Percentiles rank a stretch among this genome's conserved stretches.
Evolutionary conservation across 441 rosid species (phyloP).

Genomic region (Metrosideros polymorpha): DNA sequence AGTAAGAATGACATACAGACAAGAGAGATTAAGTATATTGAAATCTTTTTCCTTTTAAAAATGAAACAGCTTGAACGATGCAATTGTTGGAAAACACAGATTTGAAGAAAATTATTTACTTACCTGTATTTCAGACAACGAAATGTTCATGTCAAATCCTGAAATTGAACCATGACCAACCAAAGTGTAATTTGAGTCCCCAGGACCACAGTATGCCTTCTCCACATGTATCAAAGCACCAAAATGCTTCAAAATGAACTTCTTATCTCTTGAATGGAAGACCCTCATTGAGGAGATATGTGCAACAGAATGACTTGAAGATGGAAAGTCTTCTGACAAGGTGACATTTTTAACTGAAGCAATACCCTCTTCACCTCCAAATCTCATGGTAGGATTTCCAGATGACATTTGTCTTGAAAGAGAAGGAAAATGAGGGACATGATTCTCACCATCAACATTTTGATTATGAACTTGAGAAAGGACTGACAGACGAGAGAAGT

Average conservation of each 20-base stretch:
- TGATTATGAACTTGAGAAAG: slow-evolving; percentile 50
- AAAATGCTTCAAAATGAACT: slow-evolving; percentile 57
- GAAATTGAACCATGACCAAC: slow-evolving; percentile 62
- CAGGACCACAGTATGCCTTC: slow-evolving; percentile 30
- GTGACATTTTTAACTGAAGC: slow-evolving; percentile 28
- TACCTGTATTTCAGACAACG: slow-evolving; percentile 77
- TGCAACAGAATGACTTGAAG: slow-evolving; percentile 11
- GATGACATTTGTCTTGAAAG: slow-evolving; percentile 25
- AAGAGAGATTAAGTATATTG: not conserved
- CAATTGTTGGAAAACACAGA: not conserved
- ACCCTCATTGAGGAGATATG: slow-evolving; percentile 16
- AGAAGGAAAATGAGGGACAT: slow-evolving; percentile 52
- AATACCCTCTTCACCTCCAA: slow-evolving; percentile 25
- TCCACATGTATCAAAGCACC: slow-evolving; percentile 40
- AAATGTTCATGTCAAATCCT: slow-evolving; percentile 61
- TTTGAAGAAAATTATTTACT: not conserved
- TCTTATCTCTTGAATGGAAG: slow-evolving; percentile 26
- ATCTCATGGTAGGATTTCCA: slow-evolving; percentile 24
- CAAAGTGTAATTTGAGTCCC: slow-evolving; percentile 40
- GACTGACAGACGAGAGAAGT: slow-evolving; percentile 56
- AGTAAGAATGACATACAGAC: not conserved
- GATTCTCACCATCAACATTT: slow-evolving; percentile 30
- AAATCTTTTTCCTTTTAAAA: not conserved
- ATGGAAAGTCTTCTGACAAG: slow-evolving; percentile 19
- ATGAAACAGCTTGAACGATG: not conserved